phyloP scores from a whole-genome alignment of 306 rosid species.

The Geum urbanum region DNA sequence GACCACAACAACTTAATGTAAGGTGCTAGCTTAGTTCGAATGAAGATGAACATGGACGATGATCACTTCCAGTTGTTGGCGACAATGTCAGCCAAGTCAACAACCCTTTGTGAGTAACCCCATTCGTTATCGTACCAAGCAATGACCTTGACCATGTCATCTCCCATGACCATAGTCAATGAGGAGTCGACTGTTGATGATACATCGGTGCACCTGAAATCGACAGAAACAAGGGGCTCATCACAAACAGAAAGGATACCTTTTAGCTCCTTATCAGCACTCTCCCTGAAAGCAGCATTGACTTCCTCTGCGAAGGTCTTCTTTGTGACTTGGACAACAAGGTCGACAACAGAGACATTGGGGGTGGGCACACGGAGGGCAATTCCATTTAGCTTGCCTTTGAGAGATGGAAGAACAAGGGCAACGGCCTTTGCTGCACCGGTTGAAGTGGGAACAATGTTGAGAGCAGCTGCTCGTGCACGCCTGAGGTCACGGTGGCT shows the following conservation, averaged over 20 bases:
- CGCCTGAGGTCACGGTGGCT: conserved; percentile 98
- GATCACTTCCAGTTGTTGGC: conserved; percentile 85
- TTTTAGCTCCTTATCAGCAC: conserved; percentile 65
- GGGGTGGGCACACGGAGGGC: conserved; percentile 98
- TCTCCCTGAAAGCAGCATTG: conserved; percentile 85
- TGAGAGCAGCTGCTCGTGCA: conserved; percentile 91
- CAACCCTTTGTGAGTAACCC: conserved; percentile 99
- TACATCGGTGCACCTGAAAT: conserved; percentile 86
- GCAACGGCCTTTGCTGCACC: conserved; percentile 99
- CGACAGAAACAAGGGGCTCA: conserved; percentile 95
- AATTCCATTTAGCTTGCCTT: conserved; percentile 89
- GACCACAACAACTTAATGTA: background rate
- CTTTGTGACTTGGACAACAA: conserved; percentile 86
- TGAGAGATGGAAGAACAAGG: conserved; percentile 82
- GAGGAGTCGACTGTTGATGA: conserved; percentile 97
- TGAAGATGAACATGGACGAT: background rate
- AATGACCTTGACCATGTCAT: conserved; percentile 95
- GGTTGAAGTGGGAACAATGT: conserved; percentile 93
- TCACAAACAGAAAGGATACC: conserved; percentile 88
- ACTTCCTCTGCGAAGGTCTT: conserved; percentile 96
- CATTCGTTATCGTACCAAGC: conserved; percentile 99
- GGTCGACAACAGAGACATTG: conserved; percentile 91
- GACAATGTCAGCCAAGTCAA: conserved; percentile 95
- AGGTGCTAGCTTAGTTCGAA: background rate
- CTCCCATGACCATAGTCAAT: conserved; percentile 96